Conservation (phyloP, 805 yeast species). For the Candida corydali region DNA sequence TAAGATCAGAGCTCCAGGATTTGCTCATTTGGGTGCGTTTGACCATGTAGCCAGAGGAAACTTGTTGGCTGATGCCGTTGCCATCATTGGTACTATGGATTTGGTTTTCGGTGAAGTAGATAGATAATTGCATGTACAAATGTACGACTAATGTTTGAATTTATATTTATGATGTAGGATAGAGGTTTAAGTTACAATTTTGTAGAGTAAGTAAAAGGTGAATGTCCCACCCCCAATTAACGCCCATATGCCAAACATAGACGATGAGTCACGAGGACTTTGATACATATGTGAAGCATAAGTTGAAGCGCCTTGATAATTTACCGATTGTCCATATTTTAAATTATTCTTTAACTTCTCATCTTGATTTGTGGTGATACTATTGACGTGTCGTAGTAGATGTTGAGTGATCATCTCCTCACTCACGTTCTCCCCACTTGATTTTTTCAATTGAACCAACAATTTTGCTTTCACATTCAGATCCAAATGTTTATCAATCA, state of each 20-base stretch:
- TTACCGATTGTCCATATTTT: slow-evolving; percentile 2
- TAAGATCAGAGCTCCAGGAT: slow-evolving; percentile 93
- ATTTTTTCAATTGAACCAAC: slow-evolving; percentile 27
- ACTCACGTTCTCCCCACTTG: slow-evolving; percentile 26
- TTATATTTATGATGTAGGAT: too few species aligned
- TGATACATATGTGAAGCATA: slow-evolving; percentile 31
- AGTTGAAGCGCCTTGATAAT: slow-evolving; percentile 2
- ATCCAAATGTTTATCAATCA: slow-evolving; percentile 28
- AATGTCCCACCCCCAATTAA: slow-evolving; percentile 7
- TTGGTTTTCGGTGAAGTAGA: slow-evolving; percentile 93
- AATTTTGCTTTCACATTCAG: slow-evolving; percentile 29
- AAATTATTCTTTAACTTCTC: slow-evolving; percentile 2
- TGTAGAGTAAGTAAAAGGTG: slow-evolving; percentile 8
- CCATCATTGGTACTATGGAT: slow-evolving; percentile 93
- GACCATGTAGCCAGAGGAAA: slow-evolving; percentile 85
- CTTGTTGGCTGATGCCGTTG: slow-evolving; percentile 87
- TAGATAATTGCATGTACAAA: slow-evolving; percentile 45
- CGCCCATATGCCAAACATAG: slow-evolving; percentile 10
- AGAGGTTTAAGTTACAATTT: slow-evolving; percentile 2
- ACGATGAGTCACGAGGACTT: slow-evolving; percentile 17
- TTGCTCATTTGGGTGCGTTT: slow-evolving; percentile 84
- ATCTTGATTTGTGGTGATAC: slow-evolving; percentile 1
- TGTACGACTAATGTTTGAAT: neutral
- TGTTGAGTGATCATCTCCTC: slow-evolving; percentile 42
- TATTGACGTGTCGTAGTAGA: slow-evolving; percentile 35